Percentiles rank a stretch among this genome's conserved stretches.
These are phyloP conservation scores for Cylindrodendrum hubeiense DNA, from an alignment of 2,329 filamentous ascomycete species.

Conservation along the genomic window DNA sequence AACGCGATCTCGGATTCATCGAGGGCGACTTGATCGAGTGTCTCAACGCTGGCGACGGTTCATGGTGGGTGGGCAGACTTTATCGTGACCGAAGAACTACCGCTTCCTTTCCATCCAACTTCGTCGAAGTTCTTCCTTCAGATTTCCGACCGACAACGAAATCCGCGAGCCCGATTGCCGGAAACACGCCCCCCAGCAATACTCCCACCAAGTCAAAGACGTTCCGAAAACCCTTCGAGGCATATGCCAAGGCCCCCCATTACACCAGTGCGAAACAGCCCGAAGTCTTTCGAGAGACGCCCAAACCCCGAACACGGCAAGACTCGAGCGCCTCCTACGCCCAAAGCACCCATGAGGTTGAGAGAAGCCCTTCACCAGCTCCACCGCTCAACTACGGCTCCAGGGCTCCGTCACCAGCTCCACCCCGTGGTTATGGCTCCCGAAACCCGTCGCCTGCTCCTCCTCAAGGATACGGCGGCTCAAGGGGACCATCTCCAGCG, in stretches of 20 bases:
- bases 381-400: slow-evolving; percentile 47
- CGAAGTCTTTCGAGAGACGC: slow-evolving; percentile 64
- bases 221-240: slow-evolving; percentile 76
- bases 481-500: slow-evolving; percentile 45
- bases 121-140: slow-evolving; percentile 89
- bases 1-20: slow-evolving; percentile 94
- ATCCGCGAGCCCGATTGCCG: slow-evolving; percentile 71
- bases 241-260: slow-evolving; percentile 75
- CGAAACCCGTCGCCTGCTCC: slow-evolving; percentile 55
- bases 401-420: slow-evolving; percentile 43
- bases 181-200: slow-evolving; percentile 65
- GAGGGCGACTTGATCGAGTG: slow-evolving; percentile 99
- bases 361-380: slow-evolving; percentile 47
- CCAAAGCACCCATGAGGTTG: slow-evolving; percentile 36
- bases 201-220: slow-evolving; percentile 71
- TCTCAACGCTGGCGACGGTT: slow-evolving; percentile 95
- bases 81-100: slow-evolving; percentile 91
- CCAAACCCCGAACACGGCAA: slow-evolving; percentile 52
- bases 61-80: slow-evolving; percentile 97
- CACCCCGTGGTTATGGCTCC: slow-evolving; percentile 44
- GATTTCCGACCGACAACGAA: slow-evolving; percentile 82
- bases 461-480: slow-evolving; percentile 44
- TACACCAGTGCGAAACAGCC: slow-evolving; percentile 74
- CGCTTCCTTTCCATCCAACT: slow-evolving; percentile 96
- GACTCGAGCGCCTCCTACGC: slow-evolving; percentile 56